Evolutionary conservation across 208 protist species (phyloP).

Genomic region (Vickermania spadyakhi): DNA sequence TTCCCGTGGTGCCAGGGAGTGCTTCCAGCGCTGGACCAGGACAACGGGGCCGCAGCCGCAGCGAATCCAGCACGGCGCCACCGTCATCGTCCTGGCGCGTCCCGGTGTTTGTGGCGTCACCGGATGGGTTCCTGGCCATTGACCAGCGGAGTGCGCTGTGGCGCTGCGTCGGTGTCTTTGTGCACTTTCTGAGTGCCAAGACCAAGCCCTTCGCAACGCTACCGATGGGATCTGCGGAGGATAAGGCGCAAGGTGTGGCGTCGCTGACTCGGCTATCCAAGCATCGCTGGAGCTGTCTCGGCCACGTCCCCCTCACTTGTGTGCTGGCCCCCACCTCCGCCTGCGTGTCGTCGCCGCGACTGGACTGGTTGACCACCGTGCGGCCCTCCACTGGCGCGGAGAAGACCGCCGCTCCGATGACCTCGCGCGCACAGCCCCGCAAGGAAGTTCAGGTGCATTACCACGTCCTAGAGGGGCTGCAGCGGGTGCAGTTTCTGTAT

Average conservation of each 20-base stretch:
- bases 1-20: not conserved
- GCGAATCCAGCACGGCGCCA: not conserved
- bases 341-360: constrained; percentile 7
- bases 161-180: constrained; percentile 51
- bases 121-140: constrained; percentile 27
- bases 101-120: constrained; percentile 24
- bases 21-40: not conserved
- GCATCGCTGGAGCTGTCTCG: constrained; percentile 51
- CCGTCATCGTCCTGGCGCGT: not conserved
- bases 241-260: constrained; percentile 5
- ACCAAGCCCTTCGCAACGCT: constrained; percentile 3
- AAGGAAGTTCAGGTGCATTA: constrained; percentile 39
- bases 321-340: constrained; percentile 19
- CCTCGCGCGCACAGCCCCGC: constrained; percentile 6
- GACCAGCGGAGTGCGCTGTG: constrained; percentile 60
- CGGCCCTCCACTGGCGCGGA: not conserved
- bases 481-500: constrained; percentile 60
- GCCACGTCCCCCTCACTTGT: constrained; percentile 22
- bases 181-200: constrained; percentile 8
- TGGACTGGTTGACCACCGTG: constrained; percentile 11
- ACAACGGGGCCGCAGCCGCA: not conserved
- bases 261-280: constrained; percentile 13
- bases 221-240: not conserved
- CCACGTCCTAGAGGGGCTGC: constrained; percentile 31
- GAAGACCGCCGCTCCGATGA: not conserved